Evolutionary conservation across 192 early-diverging fungal species (phyloP), one percentile per base, ranked within the genome.

Genomic region (Haplosporangium gracile): DNA sequence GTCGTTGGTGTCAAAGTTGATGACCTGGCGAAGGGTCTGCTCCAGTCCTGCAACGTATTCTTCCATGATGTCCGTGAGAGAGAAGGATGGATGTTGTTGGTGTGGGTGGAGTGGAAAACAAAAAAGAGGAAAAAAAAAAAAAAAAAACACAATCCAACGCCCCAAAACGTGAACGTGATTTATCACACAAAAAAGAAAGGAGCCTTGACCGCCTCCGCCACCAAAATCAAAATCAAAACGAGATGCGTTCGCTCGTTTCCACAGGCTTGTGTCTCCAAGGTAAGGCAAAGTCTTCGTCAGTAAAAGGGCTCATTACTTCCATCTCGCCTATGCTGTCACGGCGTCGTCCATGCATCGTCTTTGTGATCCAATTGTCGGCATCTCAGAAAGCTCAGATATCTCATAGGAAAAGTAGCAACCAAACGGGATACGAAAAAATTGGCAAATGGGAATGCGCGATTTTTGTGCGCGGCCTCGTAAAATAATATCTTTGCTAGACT

Each of bases 1-100:
- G 36, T 78, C 68, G 45, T 68, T 78, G 42, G 68, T 68, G 63
- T 78, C 68, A 32, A 68, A 78, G 68, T 70, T 70, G 32, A 78
- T 29, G 29, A 78, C 76, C 45, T 78, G 68, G 24, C 68, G 63
- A 45, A 78, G 68, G 45, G 76, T 70, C 34, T 78, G 76, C 20
- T 78, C 76, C 29, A 78, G 42, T 36, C 76, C 68, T 45, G 63
- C 68, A 32, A 70, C 42, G 45, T 39, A 78, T 36, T 70, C 65
- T 43, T 78, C 76, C 76, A 78, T 78, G 68, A n/a, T 78, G 45
- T 29, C n/a, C 49, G 49, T 51, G 18, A 5, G 49, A 51, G 18
- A 22, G 20, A 51, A 51, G 42, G 42, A n/a, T 38, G 15, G 65
- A 20, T 11, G 65, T 18, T 51, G 32, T 40, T 22, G 38, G 24